Evolutionary conservation across 2,329 filamentous ascomycete genomes (phyloP), one percentile per base, ranked within the genome.

Genomic region (Grosmannia clavigera): DNA sequence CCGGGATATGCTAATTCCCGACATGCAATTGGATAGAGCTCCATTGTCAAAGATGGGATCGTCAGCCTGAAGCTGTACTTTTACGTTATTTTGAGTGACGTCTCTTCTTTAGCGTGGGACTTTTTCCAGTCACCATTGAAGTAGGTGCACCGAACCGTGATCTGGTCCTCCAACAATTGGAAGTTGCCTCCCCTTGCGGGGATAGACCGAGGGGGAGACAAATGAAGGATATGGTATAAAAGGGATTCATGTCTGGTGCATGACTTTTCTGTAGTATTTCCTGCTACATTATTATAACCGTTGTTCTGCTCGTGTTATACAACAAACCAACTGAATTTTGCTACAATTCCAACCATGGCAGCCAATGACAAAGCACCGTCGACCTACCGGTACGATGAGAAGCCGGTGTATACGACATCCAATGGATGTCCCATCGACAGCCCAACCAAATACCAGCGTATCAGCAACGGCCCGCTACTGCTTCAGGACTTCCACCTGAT

Each of bases 401-500:
- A 75, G 67, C 80, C 81, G 55, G 73, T 79, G 63, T 83, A 83
- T 69, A 83, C 81, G 12, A 78, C 80, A 38, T 83, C 80, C 68
- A 83, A 81, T 74, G 81, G 81, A 66, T 78, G 75, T 51, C 81
- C 81, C 63, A 75, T 83, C 60, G 75, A 78, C 62, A 75, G 80
- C 65, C 79, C 80, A 1, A 59, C 59, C 33, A 63, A 65, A 52
- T 65, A 61, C 57, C 64, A 64, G 65, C 62, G 65, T 16, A 58
- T 61, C 19, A 60, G 64, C 57, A 72, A 73, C 58, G 82, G 82
- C 0, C 82, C 82, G 64, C 74, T 86, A 48, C 73, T 85, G 62
- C 77, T 86, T 27, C 82, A 85, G 67, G 82, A 85, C 68, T 84
- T 84, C 68, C 82, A 86, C 68, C 70, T 86, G 68, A 81, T 87